Base-by-base conservation (phyloP, 2,329 filamentous ascomycete species). In the Camptophora hylomeconis region DNA sequence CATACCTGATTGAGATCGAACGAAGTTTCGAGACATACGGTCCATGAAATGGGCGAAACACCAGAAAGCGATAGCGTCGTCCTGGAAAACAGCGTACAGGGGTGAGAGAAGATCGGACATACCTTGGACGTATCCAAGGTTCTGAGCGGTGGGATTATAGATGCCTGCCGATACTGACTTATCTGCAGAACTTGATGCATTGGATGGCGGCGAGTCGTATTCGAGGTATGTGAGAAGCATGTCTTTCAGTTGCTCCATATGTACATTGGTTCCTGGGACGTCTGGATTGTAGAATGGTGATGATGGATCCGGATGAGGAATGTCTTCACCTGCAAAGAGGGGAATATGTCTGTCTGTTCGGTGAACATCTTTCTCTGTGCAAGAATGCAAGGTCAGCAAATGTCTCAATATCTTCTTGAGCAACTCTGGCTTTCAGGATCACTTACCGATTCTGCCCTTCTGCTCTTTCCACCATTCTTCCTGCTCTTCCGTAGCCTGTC, bases 141-240 rank as follows among this genome's bases (percentile, higher is more conserved):
- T 82, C 35, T 75, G 80, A 8, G 42, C 38, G 20, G 39, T 30
- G 10, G 39, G 38, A 18, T 45, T 45, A 12, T 24, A 11, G 6
- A 20, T 17, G 9, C n/a, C n/a, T 8, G 19, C n/a, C n/a, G 23
- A 26, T 10, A 20, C 16, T 20, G 29, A 17, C n/a, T n/a, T n/a
- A n/a, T n/a, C n/a, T n/a, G n/a, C n/a, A 22, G 32, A 30, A 10
- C 33, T 37, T 28, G 33, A 28, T 3, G 15, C 26, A 13, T 36
- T 12, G 11, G 39, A 35, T 17, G 41, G 39, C 20, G 42, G 42
- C 9, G 40, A 43, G 59, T 98, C 98, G 58, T 92, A 92, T 57
- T 98, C 89, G 51, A 98, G 95, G 55, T 98, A 98, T 0, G 89
- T 95, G 11, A 98, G 67, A 1, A 98, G 75, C 81, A 98, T 92